Conservation (phyloP, 2,329 filamentous ascomycete genomes). For the Coniella vitis region DNA sequence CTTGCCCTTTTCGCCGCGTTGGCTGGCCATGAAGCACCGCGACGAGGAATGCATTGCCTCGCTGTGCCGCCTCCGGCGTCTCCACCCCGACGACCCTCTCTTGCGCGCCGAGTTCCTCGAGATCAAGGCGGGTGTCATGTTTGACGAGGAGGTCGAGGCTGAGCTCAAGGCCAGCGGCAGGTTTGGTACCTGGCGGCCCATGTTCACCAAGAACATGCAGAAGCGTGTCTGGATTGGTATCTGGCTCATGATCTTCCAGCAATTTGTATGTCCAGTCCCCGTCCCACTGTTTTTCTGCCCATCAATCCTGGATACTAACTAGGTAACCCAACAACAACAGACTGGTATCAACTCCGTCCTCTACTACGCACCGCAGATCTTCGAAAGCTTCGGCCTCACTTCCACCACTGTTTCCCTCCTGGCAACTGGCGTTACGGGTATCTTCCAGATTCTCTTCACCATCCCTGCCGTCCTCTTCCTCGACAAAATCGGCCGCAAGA, state of each 20-base stretch:
- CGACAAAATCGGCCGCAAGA: constrained; percentile 16
- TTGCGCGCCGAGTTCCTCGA: constrained; percentile 24
- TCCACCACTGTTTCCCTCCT: constrained; percentile 13
- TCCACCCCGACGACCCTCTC: constrained; percentile 17
- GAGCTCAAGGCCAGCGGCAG: constrained; percentile 4
- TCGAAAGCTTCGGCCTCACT: constrained; percentile 15
- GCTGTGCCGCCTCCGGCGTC: constrained; percentile 20
- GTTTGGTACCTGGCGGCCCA: constrained; percentile 16
- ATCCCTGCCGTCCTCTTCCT: constrained; percentile 15
- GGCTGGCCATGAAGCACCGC: constrained; percentile 21
- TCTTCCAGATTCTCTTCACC: constrained; percentile 15
- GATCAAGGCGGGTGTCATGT: constrained; percentile 22
- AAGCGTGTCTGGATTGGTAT: constrained; percentile 19
- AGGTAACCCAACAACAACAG: neutral
- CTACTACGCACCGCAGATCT: constrained; percentile 20
- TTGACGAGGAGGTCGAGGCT: constrained; percentile 19
- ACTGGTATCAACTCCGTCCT: constrained; percentile 20
- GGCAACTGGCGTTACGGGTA: constrained; percentile 16
- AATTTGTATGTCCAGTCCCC: constrained; percentile 13
- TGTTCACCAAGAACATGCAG: constrained; percentile 19
- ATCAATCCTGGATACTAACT: rapidly evolving
- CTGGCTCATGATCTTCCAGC: constrained; percentile 20
- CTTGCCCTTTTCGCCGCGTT: constrained; percentile 20
- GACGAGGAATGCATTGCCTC: constrained; percentile 21
- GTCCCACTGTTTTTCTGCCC: no score